Conservation (phyloP, 305 asterid genomes). For the Plantago coronopus region DNA sequence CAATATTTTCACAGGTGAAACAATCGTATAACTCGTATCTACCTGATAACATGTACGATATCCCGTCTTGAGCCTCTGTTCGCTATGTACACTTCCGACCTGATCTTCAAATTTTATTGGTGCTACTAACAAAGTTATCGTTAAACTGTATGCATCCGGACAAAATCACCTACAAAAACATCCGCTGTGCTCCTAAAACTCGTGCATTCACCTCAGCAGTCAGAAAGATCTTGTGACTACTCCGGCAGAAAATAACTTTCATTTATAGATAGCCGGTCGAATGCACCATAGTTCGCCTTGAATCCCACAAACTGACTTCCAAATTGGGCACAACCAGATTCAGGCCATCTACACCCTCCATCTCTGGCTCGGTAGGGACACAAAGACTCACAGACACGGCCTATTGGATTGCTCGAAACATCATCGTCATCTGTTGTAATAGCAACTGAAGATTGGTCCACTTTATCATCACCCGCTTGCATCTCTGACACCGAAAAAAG, state of each 20-base stretch:
- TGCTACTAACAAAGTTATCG: too few species aligned
- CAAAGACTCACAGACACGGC: constrained; percentile 67
- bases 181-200: constrained; percentile 10
- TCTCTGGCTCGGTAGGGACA: constrained; percentile 78
- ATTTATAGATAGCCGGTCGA: constrained; percentile 74
- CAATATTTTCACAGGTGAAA: too few species aligned
- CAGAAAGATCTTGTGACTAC: constrained; percentile 25
- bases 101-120: too few species aligned
- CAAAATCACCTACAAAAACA: constrained; percentile 25
- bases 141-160: too few species aligned
- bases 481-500: constrained; percentile 34
- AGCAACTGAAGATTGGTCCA: constrained; percentile 34
- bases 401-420: constrained; percentile 40
- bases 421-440: constrained; percentile 26
- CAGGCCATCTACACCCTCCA: constrained; percentile 91
- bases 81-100: too few species aligned
- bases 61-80: too few species aligned
- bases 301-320: constrained; percentile 87
- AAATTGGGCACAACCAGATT: constrained; percentile 75
- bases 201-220: background rate
- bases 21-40: too few species aligned
- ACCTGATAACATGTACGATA: too few species aligned
- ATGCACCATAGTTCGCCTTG: constrained; percentile 90
- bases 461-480: constrained; percentile 46
- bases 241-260: constrained; percentile 70